Conservation (phyloP, 2,329 filamentous ascomycete species). For the Sarocladiaceae sp. region DNA sequence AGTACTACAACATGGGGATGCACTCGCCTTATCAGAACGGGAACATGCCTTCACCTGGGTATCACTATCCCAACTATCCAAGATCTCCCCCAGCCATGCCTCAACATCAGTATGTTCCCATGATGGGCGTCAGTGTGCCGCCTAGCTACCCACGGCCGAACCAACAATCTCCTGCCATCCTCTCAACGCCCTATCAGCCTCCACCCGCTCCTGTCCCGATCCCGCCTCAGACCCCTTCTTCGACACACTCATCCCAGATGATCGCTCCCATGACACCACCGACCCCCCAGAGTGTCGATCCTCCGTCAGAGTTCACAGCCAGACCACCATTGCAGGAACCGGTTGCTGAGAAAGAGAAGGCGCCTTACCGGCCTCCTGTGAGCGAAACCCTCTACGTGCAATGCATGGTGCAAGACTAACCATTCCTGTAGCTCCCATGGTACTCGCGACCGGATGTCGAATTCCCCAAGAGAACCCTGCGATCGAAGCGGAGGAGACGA, state of each 20-base stretch:
- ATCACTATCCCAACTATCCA: constrained; percentile 42
- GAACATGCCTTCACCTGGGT: constrained; percentile 38
- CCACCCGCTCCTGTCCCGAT: constrained; percentile 37
- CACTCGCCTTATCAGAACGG: constrained; percentile 53
- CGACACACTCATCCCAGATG: constrained; percentile 40
- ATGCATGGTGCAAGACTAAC: no score
- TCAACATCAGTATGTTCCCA: constrained; percentile 41
- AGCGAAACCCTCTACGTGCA: no score
- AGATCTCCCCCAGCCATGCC: constrained; percentile 44
- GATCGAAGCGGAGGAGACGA: constrained; percentile 37
- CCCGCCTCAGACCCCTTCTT: constrained; percentile 46
- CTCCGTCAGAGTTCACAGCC: constrained; percentile 11
- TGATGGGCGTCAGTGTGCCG: constrained; percentile 39
- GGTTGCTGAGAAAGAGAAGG: constrained; percentile 9
- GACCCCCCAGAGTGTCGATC: constrained; percentile 33
- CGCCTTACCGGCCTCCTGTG: constrained; percentile 44
- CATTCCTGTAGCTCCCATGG: constrained; percentile 47
- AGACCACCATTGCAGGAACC: constrained; percentile 12
- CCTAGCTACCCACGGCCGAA: constrained; percentile 42
- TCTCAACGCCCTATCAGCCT: constrained; percentile 52
- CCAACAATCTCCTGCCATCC: constrained; percentile 46
- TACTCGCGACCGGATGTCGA: constrained; percentile 41
- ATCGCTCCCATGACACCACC: constrained; percentile 40
- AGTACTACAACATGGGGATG: constrained; percentile 41
- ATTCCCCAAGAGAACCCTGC: constrained; percentile 38